phyloP scores from a whole-genome alignment of 257 asterid species.

The Nicotiana attenuata region DNA sequence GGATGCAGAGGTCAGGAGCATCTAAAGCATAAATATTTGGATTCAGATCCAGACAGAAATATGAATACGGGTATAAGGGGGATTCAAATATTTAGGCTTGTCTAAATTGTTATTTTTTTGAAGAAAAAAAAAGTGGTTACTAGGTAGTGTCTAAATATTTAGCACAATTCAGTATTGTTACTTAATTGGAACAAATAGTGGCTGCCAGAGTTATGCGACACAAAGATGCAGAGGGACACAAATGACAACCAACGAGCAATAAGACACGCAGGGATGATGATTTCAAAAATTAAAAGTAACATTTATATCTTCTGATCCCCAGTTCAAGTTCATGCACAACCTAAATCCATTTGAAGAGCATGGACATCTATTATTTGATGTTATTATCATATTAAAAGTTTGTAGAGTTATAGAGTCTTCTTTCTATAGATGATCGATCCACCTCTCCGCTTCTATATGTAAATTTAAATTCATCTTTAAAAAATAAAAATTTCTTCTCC shows the following conservation, averaged over 20 bases:
- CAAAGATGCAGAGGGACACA: not conserved
- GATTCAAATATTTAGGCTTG: not conserved
- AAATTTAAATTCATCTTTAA: not conserved
- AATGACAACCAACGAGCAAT: slow-evolving; percentile 3
- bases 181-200: slow-evolving; percentile 7
- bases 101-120: not conserved
- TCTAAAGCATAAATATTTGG: not conserved
- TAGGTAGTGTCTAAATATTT: not conserved
- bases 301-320: not conserved
- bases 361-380: not conserved
- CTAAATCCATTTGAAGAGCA: not conserved
- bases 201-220: not conserved
- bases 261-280: not conserved
- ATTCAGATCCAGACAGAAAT: slow-evolving; percentile 2
- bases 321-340: not conserved
- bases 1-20: not conserved
- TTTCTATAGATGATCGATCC: not conserved
- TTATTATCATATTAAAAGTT: not conserved
- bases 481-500: not conserved
- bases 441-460: not conserved
- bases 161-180: not conserved
- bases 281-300: not conserved
- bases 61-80: not conserved
- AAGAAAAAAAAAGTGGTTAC: not conserved
- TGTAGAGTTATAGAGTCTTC: not conserved